Evolutionary conservation across 345 rosid species (phyloP).

Genomic region (Arabis hirsuta): DNA sequence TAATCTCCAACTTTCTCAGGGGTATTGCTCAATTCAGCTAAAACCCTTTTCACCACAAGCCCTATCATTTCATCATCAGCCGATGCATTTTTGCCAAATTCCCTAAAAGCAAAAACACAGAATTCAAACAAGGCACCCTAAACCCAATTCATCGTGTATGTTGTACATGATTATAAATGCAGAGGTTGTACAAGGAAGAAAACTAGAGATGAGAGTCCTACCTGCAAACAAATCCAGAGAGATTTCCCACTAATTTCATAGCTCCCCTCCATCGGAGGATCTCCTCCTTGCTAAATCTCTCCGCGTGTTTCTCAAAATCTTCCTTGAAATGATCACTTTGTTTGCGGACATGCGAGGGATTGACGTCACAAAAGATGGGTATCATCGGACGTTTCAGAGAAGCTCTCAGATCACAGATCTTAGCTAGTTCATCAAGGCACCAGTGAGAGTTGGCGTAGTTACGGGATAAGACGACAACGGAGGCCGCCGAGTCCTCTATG

Average conservation of each 20-base stretch:
- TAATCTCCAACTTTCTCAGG: slow-evolving; percentile 54
- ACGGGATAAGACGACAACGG: slow-evolving; percentile 49
- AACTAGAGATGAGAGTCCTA: not conserved
- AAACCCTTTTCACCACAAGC: slow-evolving; percentile 49
- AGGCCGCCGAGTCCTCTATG: slow-evolving; percentile 61
- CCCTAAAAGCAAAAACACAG: not conserved
- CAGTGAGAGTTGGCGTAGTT: slow-evolving; percentile 52
- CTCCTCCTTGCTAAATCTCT: slow-evolving; percentile 33
- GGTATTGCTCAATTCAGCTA: slow-evolving; percentile 51
- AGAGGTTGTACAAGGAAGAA: not conserved
- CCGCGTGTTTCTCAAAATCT: slow-evolving; percentile 39
- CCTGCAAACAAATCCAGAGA: slow-evolving; percentile 44
- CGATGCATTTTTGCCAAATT: slow-evolving; percentile 18
- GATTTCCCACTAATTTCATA: slow-evolving; percentile 47
- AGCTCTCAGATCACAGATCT: slow-evolving; percentile 38
- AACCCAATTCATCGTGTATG: not conserved
- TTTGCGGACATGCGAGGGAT: slow-evolving; percentile 54
- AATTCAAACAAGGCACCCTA: not conserved
- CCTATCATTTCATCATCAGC: slow-evolving; percentile 40
- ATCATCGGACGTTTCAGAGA: slow-evolving; percentile 42
- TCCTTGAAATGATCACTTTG: slow-evolving; percentile 42
- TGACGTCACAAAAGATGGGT: slow-evolving; percentile 55
- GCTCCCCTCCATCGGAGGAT: slow-evolving; percentile 51
- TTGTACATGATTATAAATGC: not conserved
- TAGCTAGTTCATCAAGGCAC: slow-evolving; percentile 59